Evolutionary conservation across 768 basidiomycete genomes (phyloP).

Genomic region (Cantharellus cinnabarinus): DNA sequence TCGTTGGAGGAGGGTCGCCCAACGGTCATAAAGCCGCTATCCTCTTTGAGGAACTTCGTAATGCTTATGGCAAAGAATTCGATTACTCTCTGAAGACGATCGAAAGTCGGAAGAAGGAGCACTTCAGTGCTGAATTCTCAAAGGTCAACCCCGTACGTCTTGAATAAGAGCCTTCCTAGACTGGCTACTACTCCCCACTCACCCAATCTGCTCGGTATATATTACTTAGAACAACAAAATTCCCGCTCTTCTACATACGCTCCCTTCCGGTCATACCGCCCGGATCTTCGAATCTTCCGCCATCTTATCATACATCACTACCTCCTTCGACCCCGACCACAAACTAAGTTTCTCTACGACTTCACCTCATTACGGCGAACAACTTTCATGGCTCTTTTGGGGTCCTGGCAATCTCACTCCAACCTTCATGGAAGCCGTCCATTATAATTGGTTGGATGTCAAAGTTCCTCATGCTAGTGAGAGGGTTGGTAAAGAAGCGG

Average conservation of each 20-base stretch:
- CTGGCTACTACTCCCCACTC: too few species aligned
- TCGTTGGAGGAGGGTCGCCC: not conserved
- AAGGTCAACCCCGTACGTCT: too few species aligned
- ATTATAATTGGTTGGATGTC: too few species aligned
- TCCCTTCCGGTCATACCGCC: conserved; percentile 25
- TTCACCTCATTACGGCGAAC: too few species aligned
- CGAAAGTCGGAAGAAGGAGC: not conserved
- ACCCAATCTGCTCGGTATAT: too few species aligned
- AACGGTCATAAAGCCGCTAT: not conserved
- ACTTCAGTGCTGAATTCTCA: not conserved
- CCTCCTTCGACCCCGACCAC: conserved; percentile 58
- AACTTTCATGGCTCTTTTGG: too few species aligned
- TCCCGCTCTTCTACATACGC: conserved; percentile 42
- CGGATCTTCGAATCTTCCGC: conserved; percentile 52
- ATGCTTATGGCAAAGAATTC: not conserved
- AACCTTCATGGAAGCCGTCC: too few species aligned
- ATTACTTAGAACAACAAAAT: conserved; percentile 33
- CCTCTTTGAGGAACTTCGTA: not conserved
- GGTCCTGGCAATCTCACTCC: too few species aligned
- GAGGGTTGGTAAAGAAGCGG: too few species aligned
- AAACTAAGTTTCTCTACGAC: conserved; percentile 37
- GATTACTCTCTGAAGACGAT: not conserved
- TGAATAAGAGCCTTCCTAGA: too few species aligned
- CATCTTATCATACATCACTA: conserved; percentile 58
- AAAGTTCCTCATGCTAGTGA: too few species aligned